A percentile compares a stretch with the other conserved stretches of the same genome.
These are phyloP conservation scores for Juglanconis juglandina DNA, from an alignment of 2,329 filamentous ascomycete species.

Conservation along the genomic window DNA sequence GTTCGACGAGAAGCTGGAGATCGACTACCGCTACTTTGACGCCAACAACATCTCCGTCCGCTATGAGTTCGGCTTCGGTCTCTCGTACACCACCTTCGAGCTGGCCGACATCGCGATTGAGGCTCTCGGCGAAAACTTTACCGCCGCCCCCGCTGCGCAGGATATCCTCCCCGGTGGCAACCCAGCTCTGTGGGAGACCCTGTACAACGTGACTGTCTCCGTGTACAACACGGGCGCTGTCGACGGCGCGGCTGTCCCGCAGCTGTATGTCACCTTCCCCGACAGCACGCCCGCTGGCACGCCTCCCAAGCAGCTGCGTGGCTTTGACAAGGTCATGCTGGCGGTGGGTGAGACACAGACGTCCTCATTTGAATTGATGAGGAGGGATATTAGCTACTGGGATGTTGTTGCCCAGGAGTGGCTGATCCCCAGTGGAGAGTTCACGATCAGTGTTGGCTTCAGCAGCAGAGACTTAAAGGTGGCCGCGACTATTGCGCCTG, in stretches of 20 bases:
- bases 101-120: constrained; percentile 44
- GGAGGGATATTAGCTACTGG: constrained; percentile 49
- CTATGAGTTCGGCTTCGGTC: constrained; percentile 64
- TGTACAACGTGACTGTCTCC: constrained; percentile 45
- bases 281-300: constrained; percentile 38
- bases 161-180: constrained; percentile 49
- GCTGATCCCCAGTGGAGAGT: constrained; percentile 32
- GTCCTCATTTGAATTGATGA: constrained; percentile 43
- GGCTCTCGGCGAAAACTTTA: constrained; percentile 39
- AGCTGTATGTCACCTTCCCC: constrained; percentile 55
- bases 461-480: constrained; percentile 25
- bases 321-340: constrained; percentile 49
- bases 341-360: constrained; percentile 35
- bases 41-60: constrained; percentile 54
- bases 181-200: constrained; percentile 52
- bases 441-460: constrained; percentile 29
- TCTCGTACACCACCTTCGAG: constrained; percentile 57
- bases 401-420: constrained; percentile 41
- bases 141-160: constrained; percentile 42
- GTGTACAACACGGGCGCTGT: constrained; percentile 51
- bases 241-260: constrained; percentile 52
- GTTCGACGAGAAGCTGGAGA: constrained; percentile 63
- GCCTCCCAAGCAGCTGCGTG: constrained; percentile 46
- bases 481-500: constrained; percentile 6
- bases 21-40: constrained; percentile 67